These are phyloP conservation scores for Vitis vinifera DNA, from an alignment of 164 flowering plant species.

Conservation along the genomic window DNA sequence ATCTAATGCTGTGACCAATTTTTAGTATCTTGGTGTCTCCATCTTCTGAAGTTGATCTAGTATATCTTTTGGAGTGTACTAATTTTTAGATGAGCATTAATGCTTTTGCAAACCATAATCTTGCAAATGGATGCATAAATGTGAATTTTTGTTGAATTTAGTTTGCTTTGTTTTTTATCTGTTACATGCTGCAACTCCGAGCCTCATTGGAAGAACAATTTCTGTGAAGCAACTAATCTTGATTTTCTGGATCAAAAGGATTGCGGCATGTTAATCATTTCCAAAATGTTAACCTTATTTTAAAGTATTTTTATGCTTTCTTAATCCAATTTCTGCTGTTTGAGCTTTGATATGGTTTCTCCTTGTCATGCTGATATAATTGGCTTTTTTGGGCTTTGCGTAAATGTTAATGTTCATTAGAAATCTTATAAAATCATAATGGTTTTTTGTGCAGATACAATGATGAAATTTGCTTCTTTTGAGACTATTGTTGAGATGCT, in stretches of 20 bases:
- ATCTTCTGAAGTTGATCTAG: no score
- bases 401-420: neutral
- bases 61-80: no score
- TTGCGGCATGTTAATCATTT: neutral
- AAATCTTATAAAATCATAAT: neutral
- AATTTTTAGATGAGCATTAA: no score
- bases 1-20: no score
- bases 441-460: constrained; percentile 54
- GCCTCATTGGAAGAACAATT: no score
- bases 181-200: no score
- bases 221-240: neutral
- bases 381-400: neutral
- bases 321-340: neutral
- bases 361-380: neutral
- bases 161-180: no score
- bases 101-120: no score
- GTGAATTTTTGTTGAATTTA: no score
- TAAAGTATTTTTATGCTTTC: neutral
- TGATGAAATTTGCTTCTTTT: constrained; percentile 94
- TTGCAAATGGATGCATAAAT: no score
- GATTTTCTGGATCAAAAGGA: neutral
- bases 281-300: neutral
- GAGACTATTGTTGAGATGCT: constrained; percentile 79
- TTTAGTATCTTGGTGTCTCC: no score
- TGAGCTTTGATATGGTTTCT: neutral